Conservation (phyloP, 805 yeast species). For the Millerago galiae region DNA sequence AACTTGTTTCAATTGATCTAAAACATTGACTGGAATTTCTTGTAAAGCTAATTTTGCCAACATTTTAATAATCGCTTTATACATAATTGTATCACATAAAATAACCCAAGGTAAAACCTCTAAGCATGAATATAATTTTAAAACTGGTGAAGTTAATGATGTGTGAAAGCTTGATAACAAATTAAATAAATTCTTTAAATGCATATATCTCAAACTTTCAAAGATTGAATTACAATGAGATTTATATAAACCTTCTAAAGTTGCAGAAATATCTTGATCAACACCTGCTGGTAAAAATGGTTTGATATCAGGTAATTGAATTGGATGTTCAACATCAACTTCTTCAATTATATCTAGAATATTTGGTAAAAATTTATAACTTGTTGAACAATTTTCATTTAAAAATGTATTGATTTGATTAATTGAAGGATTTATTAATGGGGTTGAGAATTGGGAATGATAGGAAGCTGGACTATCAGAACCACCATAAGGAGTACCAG, state of each 20-base stretch:
- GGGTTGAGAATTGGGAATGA: conserved; percentile 23
- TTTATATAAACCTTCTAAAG: conserved; percentile 55
- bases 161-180: conserved; percentile 46
- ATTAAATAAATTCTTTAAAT: conserved; percentile 52
- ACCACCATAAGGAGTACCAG: conserved; percentile 25
- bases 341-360: conserved; percentile 15
- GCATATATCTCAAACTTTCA: conserved; percentile 63
- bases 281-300: conserved; percentile 16
- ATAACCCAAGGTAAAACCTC: conserved; percentile 55
- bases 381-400: conserved; percentile 12
- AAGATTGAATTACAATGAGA: conserved; percentile 59
- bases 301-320: conserved; percentile 32
- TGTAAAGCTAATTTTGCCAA: conserved; percentile 55
- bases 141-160: conserved; percentile 56
- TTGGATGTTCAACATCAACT: conserved; percentile 16
- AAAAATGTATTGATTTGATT: conserved; percentile 12
- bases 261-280: conserved; percentile 40
- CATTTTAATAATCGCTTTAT: conserved; percentile 47
- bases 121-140: conserved; percentile 46
- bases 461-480: conserved; percentile 22
- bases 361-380: conserved; percentile 18
- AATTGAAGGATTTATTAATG: conserved; percentile 7
- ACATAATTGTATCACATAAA: conserved; percentile 60
- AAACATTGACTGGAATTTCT: conserved; percentile 50
- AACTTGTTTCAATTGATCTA: conserved; percentile 48